Evolutionary conservation across 768 basidiomycete species (phyloP).

Genomic region (Termitomyces sp.): DNA sequence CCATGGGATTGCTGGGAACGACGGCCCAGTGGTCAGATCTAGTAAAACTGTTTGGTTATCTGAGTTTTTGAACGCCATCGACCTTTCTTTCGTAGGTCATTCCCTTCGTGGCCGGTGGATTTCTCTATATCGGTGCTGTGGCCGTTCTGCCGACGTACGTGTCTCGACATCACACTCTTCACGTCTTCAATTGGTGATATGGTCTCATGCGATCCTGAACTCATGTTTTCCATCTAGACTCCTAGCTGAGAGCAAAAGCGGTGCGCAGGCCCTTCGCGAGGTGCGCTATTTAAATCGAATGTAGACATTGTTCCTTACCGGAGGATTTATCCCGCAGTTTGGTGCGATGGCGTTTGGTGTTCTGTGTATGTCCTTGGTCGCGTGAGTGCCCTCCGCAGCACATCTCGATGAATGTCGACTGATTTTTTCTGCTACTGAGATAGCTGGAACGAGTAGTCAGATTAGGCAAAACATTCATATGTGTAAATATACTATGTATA

Average conservation of each 20-base stretch:
- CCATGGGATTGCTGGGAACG: conserved; percentile 77
- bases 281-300: conserved; percentile 31
- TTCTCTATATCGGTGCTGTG: conserved; percentile 90
- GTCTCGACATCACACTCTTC: conserved; percentile 12
- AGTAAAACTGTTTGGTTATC: conserved; percentile 38
- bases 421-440: not conserved
- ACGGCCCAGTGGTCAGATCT: conserved; percentile 75
- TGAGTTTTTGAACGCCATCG: not conserved
- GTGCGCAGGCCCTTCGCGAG: conserved; percentile 87
- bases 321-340: conserved; percentile 49
- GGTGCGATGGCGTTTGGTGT: conserved; percentile 90
- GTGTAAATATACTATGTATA: not conserved
- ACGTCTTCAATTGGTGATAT: not conserved
- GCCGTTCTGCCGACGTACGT: conserved; percentile 86
- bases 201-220: not conserved
- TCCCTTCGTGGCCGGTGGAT: conserved; percentile 86
- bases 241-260: conserved; percentile 83
- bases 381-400: conserved; percentile 52
- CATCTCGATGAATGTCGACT: not conserved
- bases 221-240: conserved; percentile 33
- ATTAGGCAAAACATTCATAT: not conserved
- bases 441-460: conserved; percentile 69
- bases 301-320: conserved; percentile 7
- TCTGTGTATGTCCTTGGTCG: conserved; percentile 86
- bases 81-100: conserved; percentile 52